Conservation (phyloP, 129 eudicot species). For the Chrysanthemum lavandulifolium region DNA sequence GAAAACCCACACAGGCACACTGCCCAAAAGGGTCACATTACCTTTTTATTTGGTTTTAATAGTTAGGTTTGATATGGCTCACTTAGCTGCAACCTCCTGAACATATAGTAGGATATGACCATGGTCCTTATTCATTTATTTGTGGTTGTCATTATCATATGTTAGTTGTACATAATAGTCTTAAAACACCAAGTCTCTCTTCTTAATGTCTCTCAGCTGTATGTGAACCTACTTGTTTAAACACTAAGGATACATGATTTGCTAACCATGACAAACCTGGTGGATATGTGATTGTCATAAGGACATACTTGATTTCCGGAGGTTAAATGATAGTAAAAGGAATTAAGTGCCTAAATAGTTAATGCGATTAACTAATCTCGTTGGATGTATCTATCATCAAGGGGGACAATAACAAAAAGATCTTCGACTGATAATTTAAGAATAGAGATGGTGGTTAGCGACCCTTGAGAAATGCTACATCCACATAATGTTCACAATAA, state of each 20-base stretch:
- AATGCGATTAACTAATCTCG: neutral
- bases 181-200: neutral
- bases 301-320: neutral
- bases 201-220: conserved; percentile 1
- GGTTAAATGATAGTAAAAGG: neutral
- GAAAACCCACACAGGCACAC: conserved; percentile 11
- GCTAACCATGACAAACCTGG: neutral
- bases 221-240: conserved; percentile 10
- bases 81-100: too few species aligned
- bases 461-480: neutral
- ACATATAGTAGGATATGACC: too few species aligned
- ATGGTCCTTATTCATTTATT: too few species aligned
- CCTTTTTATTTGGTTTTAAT: conserved; percentile 6
- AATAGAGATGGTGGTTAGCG: conserved; percentile 16
- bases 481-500: too few species aligned
- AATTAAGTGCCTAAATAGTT: neutral
- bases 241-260: conserved; percentile 7
- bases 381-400: conserved; percentile 1
- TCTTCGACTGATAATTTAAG: neutral
- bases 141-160: neutral
- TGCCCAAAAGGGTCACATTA: neutral
- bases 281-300: conserved; percentile 14
- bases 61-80: conserved; percentile 1
- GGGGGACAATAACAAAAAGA: neutral
- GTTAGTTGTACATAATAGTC: neutral